A percentile compares a stretch with the other conserved stretches of the same genome.
Evolutionary conservation across 306 rosid species (phyloP).

Genomic region (Neltuma alba): DNA sequence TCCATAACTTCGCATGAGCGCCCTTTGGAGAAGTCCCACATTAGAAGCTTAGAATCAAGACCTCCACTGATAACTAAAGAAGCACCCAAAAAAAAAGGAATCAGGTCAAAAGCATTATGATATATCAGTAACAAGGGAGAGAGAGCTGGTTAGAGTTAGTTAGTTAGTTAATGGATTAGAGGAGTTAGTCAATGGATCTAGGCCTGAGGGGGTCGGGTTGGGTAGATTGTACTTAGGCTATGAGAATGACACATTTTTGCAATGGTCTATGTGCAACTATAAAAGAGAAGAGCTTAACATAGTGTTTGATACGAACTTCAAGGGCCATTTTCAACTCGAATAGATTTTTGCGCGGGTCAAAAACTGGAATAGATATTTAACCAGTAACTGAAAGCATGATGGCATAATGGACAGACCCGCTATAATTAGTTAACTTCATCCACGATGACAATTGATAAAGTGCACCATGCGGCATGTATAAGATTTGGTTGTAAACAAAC

Average conservation of each 20-base stretch:
- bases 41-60: constrained; percentile 79
- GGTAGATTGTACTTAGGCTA: no score
- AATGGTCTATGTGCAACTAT: background rate
- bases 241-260: no score
- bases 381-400: constrained; percentile 7
- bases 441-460: constrained; percentile 17
- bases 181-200: no score
- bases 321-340: background rate
- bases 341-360: background rate
- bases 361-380: background rate
- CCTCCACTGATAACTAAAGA: constrained; percentile 84
- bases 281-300: no score
- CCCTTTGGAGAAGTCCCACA: constrained; percentile 95
- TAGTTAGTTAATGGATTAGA: no score
- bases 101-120: background rate
- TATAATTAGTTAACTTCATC: constrained; percentile 17
- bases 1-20: constrained; percentile 66
- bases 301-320: background rate
- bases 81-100: constrained; percentile 10
- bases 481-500: background rate
- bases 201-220: no score
- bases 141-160: no score
- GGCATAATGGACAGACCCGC: constrained; percentile 8
- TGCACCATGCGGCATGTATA: background rate
- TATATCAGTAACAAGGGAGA: no score